Percentiles rank a stretch among this genome's conserved stretches.
Evolutionary conservation across 257 asterid genomes (phyloP).

Genomic region (Leonotis leonurus): DNA sequence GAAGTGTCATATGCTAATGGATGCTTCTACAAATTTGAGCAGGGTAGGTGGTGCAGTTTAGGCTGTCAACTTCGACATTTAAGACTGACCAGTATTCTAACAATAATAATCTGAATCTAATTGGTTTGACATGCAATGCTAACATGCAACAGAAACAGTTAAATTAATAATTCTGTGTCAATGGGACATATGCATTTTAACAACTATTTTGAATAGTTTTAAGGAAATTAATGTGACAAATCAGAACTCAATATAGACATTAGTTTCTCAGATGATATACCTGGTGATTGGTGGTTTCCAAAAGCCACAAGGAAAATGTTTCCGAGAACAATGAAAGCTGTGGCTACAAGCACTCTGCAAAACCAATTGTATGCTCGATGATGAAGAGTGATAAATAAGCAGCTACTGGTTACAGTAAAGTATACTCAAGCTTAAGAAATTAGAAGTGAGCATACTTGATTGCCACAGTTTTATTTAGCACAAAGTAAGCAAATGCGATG

Average conservation of each 20-base stretch:
- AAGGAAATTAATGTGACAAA: background rate
- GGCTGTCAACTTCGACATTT: background rate
- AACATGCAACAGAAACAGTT: background rate
- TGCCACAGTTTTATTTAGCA: slow-evolving; percentile 74
- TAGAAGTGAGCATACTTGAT: slow-evolving; percentile 54
- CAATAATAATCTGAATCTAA: background rate
- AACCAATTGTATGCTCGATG: slow-evolving; percentile 16
- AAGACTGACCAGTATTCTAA: background rate
- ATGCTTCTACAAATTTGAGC: slow-evolving; percentile 6
- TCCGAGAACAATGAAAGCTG: slow-evolving; percentile 92
- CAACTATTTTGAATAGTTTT: background rate
- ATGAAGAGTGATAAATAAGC: slow-evolving; percentile 1
- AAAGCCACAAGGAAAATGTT: slow-evolving; percentile 96
- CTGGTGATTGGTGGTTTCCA: slow-evolving; percentile 98
- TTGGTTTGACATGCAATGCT: background rate
- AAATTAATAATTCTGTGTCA: too few relatives aligned
- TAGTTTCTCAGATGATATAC: slow-evolving; percentile 36
- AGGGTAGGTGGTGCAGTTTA: background rate
- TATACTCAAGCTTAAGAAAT: slow-evolving; percentile 6
- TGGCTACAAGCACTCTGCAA: slow-evolving; percentile 79
- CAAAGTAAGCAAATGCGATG: slow-evolving; percentile 82
- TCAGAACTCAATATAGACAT: slow-evolving; percentile 7
- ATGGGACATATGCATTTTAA: too few relatives aligned
- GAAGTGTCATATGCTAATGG: background rate
- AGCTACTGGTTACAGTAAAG: slow-evolving; percentile 15